Conservation (phyloP, 2,329 filamentous ascomycete species). For the Verticillium longisporum region DNA sequence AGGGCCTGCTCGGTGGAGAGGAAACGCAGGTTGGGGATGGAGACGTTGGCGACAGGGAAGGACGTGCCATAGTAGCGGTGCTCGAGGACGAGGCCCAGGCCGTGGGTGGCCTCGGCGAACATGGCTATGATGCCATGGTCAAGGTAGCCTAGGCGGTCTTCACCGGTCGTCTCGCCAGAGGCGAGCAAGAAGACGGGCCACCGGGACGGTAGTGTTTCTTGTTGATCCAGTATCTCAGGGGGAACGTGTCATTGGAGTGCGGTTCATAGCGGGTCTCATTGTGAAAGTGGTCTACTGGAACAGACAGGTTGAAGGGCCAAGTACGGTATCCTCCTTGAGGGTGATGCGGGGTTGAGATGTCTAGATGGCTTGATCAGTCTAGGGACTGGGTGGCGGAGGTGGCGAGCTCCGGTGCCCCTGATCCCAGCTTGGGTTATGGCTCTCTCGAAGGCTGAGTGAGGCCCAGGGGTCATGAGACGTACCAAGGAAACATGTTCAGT, state of each 20-base stretch:
- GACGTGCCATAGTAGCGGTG: constrained; percentile 82
- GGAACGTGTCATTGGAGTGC: constrained; percentile 61
- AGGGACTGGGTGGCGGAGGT: no score
- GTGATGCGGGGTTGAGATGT: not conserved
- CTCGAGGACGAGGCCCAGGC: constrained; percentile 74
- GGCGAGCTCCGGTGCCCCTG: no score
- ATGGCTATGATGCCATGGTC: constrained; percentile 72
- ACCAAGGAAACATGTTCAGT: not conserved
- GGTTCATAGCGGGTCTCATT: constrained; percentile 73
- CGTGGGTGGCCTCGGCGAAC: constrained; percentile 62
- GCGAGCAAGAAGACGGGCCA: constrained; percentile 72
- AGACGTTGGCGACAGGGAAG: constrained; percentile 60
- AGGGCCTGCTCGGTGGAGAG: constrained; percentile 77
- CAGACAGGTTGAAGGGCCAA: constrained; percentile 26
- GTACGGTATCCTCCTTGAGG: not conserved
- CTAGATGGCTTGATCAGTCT: not conserved
- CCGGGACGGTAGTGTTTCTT: constrained; percentile 66
- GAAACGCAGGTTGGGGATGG: constrained; percentile 67
- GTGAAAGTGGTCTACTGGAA: constrained; percentile 76
- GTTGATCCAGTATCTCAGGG: constrained; percentile 79
- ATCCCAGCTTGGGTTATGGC: no score
- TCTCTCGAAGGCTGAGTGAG: not conserved
- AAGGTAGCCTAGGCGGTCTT: constrained; percentile 62
- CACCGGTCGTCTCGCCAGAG: constrained; percentile 61
- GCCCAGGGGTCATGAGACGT: not conserved